These are phyloP conservation scores for Alternaria consortialis DNA, from an alignment of 2,329 filamentous ascomycete species.

Conservation along the genomic window DNA sequence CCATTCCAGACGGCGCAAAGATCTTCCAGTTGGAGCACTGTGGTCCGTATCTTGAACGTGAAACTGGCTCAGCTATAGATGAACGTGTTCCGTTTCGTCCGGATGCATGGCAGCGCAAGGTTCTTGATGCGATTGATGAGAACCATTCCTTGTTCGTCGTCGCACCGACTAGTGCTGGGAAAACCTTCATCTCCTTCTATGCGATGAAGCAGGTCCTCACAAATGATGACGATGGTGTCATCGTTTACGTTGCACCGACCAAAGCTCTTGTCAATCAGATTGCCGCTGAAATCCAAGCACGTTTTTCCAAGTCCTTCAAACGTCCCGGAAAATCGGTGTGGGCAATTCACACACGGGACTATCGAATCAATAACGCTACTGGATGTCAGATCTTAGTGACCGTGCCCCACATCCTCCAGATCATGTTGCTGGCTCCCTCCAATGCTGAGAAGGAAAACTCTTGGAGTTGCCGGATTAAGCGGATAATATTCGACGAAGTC, in stretches of 20 bases:
- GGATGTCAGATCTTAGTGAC: constrained; percentile 79
- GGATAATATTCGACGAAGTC: constrained; percentile 82
- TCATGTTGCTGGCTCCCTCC: constrained; percentile 70
- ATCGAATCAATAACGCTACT: constrained; percentile 74
- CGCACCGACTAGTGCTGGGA: constrained; percentile 79
- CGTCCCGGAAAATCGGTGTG: constrained; percentile 68
- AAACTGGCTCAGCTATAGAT: constrained; percentile 73
- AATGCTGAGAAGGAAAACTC: constrained; percentile 61
- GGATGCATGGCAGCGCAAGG: constrained; percentile 77
- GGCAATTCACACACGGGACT: constrained; percentile 79
- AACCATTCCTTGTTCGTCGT: constrained; percentile 76
- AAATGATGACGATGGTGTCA: constrained; percentile 70
- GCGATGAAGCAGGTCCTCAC: constrained; percentile 79
- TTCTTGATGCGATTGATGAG: constrained; percentile 75
- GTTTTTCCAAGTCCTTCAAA: constrained; percentile 69
- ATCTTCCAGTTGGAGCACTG: constrained; percentile 55
- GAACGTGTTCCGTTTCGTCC: constrained; percentile 74
- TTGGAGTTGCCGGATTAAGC: constrained; percentile 41
- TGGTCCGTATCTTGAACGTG: constrained; percentile 78
- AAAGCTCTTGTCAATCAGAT: constrained; percentile 86
- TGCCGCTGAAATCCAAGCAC: constrained; percentile 77
- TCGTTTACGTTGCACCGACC: constrained; percentile 81
- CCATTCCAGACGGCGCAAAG: not conserved
- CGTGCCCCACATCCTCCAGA: constrained; percentile 79
- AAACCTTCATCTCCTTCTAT: constrained; percentile 85